phyloP scores from a whole-genome alignment of 176 grass and related monocot species.

The Paspalum vaginatum region DNA sequence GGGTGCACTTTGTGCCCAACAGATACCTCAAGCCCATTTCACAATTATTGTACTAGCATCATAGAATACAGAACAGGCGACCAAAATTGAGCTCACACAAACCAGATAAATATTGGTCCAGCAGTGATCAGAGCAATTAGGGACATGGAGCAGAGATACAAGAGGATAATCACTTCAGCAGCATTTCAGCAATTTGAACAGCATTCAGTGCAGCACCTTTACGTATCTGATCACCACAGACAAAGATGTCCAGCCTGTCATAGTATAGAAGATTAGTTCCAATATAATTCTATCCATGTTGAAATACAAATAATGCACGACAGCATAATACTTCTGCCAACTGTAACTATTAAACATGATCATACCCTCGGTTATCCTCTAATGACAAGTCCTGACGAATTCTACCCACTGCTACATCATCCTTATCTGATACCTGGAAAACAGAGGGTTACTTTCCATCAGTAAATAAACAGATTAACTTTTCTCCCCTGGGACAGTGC shows the following conservation, averaged over 20 bases:
- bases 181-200: slow-evolving; percentile 92
- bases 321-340: not conserved
- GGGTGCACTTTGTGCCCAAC: slow-evolving; percentile 12
- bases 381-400: slow-evolving; percentile 86
- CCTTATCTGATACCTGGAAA: slow-evolving; percentile 91
- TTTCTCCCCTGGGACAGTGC: not conserved
- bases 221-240: slow-evolving; percentile 97
- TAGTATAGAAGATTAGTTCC: slow-evolving; percentile 28
- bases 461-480: not conserved
- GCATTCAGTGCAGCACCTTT: slow-evolving; percentile 99
- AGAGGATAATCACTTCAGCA: slow-evolving; percentile 55
- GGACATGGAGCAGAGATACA: slow-evolving; percentile 2
- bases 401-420: slow-evolving; percentile 90
- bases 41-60: slow-evolving; percentile 24
- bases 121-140: not conserved
- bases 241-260: slow-evolving; percentile 90
- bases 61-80: slow-evolving; percentile 27
- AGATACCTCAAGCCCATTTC: slow-evolving; percentile 7
- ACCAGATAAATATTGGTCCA: slow-evolving; percentile 19
- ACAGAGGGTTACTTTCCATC: not conserved
- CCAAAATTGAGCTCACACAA: slow-evolving; percentile 41
- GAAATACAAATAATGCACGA: not conserved
- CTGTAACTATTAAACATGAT: not conserved
- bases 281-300: slow-evolving; percentile 5
- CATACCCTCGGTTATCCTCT: slow-evolving; percentile 83